Conservation (phyloP, 2,329 filamentous ascomycete species). For the Cordyceps tenuipes region DNA sequence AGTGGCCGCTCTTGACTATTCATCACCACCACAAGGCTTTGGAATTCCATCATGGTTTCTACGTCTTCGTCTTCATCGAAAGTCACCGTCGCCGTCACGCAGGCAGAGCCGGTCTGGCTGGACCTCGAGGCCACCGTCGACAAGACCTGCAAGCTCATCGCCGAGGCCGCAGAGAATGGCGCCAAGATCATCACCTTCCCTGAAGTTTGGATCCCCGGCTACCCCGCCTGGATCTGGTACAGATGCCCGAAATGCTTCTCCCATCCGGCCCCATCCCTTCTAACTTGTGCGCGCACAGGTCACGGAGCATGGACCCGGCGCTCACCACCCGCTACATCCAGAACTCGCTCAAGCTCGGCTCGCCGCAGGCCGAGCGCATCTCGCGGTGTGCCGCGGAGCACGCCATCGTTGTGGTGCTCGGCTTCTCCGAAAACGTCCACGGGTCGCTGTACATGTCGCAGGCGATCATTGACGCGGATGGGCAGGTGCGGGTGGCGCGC, state of each 20-base stretch:
- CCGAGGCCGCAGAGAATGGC: constrained; percentile 26
- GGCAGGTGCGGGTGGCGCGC: constrained; percentile 31
- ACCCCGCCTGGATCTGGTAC: constrained; percentile 36
- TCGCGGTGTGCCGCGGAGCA: constrained; percentile 24
- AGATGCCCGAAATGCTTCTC: not conserved
- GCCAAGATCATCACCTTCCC: constrained; percentile 48
- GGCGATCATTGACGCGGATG: constrained; percentile 32
- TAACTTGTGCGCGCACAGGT: not conserved
- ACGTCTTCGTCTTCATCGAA: not conserved
- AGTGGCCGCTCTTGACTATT: not conserved
- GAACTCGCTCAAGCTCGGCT: constrained; percentile 33
- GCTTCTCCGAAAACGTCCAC: constrained; percentile 32
- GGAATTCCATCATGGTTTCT: not conserved
- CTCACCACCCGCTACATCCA: constrained; percentile 24
- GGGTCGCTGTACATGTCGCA: constrained; percentile 38
- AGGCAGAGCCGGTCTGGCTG: constrained; percentile 21
- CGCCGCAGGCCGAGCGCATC: constrained; percentile 30
- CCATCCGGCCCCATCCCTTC: not conserved
- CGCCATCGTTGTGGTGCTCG: constrained; percentile 34
- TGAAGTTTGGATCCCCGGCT: constrained; percentile 46
- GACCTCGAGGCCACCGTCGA: constrained; percentile 18
- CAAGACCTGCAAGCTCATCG: constrained; percentile 14
- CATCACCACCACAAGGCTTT: not conserved
- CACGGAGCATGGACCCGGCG: not conserved
- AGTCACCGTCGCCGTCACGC: constrained; percentile 17